A percentile compares a stretch with the other conserved stretches of the same genome.
These are phyloP conservation scores for Albugo laibachii DNA, from an alignment of 352 stramenopile genomes.

Conservation along the genomic window DNA sequence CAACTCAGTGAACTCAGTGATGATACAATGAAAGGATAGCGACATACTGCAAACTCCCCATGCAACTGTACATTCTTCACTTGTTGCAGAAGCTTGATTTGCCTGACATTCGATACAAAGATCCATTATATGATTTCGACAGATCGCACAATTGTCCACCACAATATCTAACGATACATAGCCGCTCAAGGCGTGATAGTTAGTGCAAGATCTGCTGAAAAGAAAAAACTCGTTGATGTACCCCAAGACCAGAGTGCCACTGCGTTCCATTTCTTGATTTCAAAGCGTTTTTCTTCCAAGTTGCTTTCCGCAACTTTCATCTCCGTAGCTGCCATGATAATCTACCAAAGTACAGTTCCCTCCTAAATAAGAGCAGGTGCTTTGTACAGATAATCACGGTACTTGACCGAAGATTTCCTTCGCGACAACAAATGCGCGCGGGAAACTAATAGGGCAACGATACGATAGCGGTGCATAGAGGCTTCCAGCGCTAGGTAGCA, in stretches of 20 bases:
- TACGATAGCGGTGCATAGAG: too few relatives aligned
- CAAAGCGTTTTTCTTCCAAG: conserved; percentile 82
- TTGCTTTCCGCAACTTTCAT: background rate
- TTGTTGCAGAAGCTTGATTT: conserved; percentile 76
- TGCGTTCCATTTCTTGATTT: conserved; percentile 99
- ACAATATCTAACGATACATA: conserved; percentile 38
- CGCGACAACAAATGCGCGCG: too few relatives aligned
- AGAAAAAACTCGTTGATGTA: conserved; percentile 12
- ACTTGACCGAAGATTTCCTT: too few relatives aligned
- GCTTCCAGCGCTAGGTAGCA: too few relatives aligned
- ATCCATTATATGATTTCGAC: conserved; percentile 99
- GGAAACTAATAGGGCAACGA: too few relatives aligned
- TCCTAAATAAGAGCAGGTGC: too few relatives aligned
- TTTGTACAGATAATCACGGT: too few relatives aligned
- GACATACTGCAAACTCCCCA: conserved; percentile 76
- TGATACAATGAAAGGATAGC: background rate
- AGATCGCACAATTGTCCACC: conserved; percentile 92
- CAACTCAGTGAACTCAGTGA: background rate
- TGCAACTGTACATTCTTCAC: conserved; percentile 72
- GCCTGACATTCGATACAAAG: conserved; percentile 98
- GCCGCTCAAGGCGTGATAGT: background rate
- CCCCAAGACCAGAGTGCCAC: conserved; percentile 98
- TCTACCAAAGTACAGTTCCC: too few relatives aligned
- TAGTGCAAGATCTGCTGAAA: background rate
- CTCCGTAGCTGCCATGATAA: too few relatives aligned